These are phyloP conservation scores for Aspergillus ibericus DNA, from an alignment of 2,329 filamentous ascomycete species.

Conservation along the genomic window DNA sequence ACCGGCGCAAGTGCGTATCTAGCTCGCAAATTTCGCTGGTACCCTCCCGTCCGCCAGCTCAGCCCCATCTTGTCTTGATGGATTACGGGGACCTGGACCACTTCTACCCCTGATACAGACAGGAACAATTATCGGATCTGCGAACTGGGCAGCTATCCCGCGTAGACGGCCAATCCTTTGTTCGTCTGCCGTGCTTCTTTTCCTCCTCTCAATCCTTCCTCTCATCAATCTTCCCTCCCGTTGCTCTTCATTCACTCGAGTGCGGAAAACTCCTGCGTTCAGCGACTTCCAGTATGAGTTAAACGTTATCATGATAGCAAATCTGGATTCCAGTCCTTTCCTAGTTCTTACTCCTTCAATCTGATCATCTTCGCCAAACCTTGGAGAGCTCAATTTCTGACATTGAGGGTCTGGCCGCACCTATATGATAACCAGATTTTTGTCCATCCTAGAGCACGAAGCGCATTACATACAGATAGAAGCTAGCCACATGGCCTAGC, in stretches of 20 bases:
- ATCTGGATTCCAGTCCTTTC: background rate
- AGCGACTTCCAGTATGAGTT: background rate
- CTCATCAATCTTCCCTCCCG: background rate
- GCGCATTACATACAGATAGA: background rate
- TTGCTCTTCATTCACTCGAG: background rate
- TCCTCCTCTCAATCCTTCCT: background rate
- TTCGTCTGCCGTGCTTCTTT: conserved; percentile 1
- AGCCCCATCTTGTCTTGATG: conserved; percentile 16
- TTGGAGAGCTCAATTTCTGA: background rate
- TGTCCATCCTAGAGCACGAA: background rate
- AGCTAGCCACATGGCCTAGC: background rate
- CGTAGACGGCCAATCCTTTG: conserved; percentile 6
- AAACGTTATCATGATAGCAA: conserved; percentile 11
- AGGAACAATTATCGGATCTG: conserved; percentile 21
- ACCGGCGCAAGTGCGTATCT: background rate
- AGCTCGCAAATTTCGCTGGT: background rate
- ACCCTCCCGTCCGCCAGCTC: conserved; percentile 7
- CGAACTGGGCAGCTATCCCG: conserved; percentile 9
- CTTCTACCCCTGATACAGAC: conserved; percentile 16
- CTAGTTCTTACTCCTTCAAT: background rate
- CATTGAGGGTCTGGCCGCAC: background rate
- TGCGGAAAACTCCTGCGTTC: background rate
- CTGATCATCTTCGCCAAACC: background rate
- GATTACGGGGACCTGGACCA: conserved; percentile 16
- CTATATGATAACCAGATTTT: background rate